phyloP scores from a whole-genome alignment of 73 alveolate genomes.

The Stentor roeselii region DNA sequence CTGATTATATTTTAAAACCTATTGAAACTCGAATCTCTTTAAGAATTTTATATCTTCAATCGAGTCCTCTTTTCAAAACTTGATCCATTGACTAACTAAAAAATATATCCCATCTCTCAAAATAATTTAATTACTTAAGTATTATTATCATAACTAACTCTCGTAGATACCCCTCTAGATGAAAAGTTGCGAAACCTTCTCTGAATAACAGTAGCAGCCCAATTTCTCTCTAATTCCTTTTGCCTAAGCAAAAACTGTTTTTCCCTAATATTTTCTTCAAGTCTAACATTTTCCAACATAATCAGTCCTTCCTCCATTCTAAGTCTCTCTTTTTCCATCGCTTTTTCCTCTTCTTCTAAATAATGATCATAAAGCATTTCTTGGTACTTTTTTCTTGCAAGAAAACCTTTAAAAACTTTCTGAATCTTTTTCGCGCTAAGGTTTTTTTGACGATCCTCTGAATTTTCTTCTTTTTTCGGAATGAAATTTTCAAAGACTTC shows the following conservation, averaged over 20 bases:
- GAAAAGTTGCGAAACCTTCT: neutral
- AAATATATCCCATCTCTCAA: too few species aligned
- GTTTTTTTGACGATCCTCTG: too few species aligned
- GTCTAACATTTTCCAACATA: neutral
- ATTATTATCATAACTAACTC: too few species aligned
- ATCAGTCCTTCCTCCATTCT: neutral
- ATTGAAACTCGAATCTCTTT: too few species aligned
- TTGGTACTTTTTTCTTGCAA: neutral
- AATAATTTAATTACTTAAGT: too few species aligned
- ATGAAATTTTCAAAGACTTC: neutral
- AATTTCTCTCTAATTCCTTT: neutral
- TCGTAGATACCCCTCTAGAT: conserved; percentile 69
- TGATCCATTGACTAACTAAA: too few species aligned
- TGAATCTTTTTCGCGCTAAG: neutral
- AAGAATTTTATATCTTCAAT: too few species aligned
- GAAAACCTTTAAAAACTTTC: neutral
- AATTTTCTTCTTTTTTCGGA: neutral
- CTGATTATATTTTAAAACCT: too few species aligned
- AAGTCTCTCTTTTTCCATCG: neutral
- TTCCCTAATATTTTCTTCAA: neutral
- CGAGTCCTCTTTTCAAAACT: too few species aligned
- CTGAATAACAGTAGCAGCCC: conserved; percentile 6
- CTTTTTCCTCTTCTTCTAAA: neutral
- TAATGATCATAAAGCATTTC: neutral
- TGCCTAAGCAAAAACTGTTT: neutral